A percentile compares a stretch with the other conserved stretches of the same genome.
These are phyloP conservation scores for Chamaecyparis obtusa DNA, from an alignment of 75 land plant genomes.

Conservation along the genomic window DNA sequence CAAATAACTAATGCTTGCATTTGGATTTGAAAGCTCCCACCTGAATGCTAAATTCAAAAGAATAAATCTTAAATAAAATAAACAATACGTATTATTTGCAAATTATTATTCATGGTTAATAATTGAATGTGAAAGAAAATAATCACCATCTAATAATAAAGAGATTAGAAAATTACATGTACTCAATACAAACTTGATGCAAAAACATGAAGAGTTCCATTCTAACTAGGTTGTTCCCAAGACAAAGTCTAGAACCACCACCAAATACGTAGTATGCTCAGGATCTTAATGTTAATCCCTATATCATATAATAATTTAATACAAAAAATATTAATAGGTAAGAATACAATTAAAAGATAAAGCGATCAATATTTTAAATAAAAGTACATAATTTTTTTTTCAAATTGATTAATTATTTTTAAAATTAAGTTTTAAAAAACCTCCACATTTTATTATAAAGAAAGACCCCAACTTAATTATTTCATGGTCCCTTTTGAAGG, in stretches of 20 bases:
- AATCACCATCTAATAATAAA: not conserved
- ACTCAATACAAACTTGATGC: not conserved
- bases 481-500: too few relatives aligned
- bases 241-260: not conserved
- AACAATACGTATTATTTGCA: too few relatives aligned
- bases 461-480: too few relatives aligned
- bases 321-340: not conserved
- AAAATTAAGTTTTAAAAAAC: not conserved
- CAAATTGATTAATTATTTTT: not conserved
- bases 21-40: conserved; percentile 2
- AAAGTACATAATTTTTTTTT: not conserved
- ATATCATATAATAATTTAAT: not conserved
- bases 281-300: not conserved
- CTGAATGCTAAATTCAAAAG: not conserved
- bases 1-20: not conserved
- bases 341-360: too few relatives aligned
- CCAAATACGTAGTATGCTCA: not conserved
- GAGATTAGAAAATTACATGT: not conserved
- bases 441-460: too few relatives aligned
- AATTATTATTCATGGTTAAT: not conserved
- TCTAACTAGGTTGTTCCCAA: not conserved
- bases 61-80: not conserved
- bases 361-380: not conserved
- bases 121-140: not conserved
- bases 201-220: not conserved